Evolutionary conservation across 225 moss, liverwort and hornwort species (phyloP).

Genomic region (Sphagnum tenellum): DNA sequence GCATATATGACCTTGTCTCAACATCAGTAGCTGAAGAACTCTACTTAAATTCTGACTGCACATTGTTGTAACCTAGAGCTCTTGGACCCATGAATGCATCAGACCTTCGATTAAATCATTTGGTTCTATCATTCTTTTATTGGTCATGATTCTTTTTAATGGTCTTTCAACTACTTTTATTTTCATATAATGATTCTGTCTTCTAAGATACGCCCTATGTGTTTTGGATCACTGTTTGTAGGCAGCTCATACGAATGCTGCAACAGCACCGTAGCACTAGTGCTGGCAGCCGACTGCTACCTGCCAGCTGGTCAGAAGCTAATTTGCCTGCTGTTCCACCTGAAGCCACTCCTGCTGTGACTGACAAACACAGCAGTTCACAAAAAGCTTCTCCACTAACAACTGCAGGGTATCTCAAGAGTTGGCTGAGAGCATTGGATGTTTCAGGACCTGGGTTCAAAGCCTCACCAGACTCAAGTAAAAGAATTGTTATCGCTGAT

Average conservation of each 20-base stretch:
- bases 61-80: neutral
- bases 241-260: conserved; percentile 59
- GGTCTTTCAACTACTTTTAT: no score
- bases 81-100: no score
- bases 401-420: conserved; percentile 64
- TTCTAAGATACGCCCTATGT: no score
- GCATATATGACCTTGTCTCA: neutral
- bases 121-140: no score
- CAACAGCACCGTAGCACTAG: conserved; percentile 68
- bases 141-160: no score
- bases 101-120: no score
- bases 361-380: conserved; percentile 22
- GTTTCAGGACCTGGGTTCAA: conserved; percentile 35
- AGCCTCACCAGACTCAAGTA: conserved; percentile 27
- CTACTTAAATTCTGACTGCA: neutral
- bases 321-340: conserved; percentile 5
- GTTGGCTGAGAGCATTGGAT: conserved; percentile 80
- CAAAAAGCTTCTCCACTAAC: conserved; percentile 23
- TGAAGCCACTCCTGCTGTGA: conserved; percentile 10
- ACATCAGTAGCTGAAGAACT: neutral
- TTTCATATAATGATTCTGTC: no score
- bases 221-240: no score
- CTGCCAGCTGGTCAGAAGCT: conserved; percentile 51
- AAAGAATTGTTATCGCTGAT: conserved; percentile 16
- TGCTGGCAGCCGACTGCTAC: conserved; percentile 52